Base-by-base conservation (phyloP, 106 monocot species). In the Posidonia australis region DNA sequence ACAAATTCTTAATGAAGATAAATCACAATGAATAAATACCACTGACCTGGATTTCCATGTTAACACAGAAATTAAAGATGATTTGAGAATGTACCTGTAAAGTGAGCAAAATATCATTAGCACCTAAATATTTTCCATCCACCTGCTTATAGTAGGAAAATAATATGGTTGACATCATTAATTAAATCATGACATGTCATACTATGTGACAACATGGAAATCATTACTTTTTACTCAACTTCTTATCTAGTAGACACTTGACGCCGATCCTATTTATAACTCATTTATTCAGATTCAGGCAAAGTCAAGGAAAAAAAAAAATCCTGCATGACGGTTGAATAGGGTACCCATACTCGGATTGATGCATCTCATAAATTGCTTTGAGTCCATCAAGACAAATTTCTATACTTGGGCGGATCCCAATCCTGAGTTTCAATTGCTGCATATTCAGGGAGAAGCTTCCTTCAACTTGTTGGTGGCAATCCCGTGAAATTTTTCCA, bases 381-480 rank as follows among this genome's bases (percentile, higher is more conserved):
- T 56, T 68, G 43, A 68, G 44, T 22, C 67, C 67, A 57, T 68
- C 56, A n/a, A 68, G 14, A 28, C 67, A 68, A 29, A 55, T 55
- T 21, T 18, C 56, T 25, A 68, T 14, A 44, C 55, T 68, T 28
- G 67, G 67, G n/a, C 13, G 12, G 20, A 68, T 56, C 55, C 67
- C 67, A 44, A 56, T 42, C 44, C 55, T 51, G 19, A 66, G 52
- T 52, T 53, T 28, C 55, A 56, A 41, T 44, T 68, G 67, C 14
- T 57, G 67, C 19, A 20, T 46, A 10, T 9, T 23, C 13, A 16
- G 66, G 9, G 55, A 23, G 14, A 53, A 67, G n/a, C 67, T 53
- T 42, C 67, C 55, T 67, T 56, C 55, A 5, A 55, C 20, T 44
- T 42, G 36, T 44, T 68, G 54, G 13, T 56, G 31, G 56, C 55